Conservation (phyloP, 805 yeast species). For the Torulaspora quercuum region DNA sequence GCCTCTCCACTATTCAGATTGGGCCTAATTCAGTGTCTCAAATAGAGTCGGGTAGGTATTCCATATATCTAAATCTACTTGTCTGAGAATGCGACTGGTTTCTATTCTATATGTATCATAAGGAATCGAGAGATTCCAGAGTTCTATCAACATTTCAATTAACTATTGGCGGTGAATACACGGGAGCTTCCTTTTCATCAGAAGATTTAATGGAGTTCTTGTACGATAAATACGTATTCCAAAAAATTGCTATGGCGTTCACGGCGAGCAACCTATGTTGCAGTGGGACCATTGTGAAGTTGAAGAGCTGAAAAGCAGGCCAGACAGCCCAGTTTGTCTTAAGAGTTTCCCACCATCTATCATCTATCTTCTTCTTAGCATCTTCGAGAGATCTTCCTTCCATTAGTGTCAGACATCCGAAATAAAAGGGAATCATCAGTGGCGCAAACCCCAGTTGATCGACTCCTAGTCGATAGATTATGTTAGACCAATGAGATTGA, state of each 20-base stretch:
- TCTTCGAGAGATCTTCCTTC: conserved; percentile 48
- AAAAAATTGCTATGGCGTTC: conserved; percentile 66
- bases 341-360: conserved; percentile 65
- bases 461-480: conserved; percentile 50
- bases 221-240: conserved; percentile 78
- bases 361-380: conserved; percentile 43
- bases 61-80: too few species aligned
- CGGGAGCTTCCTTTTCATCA: conserved; percentile 27
- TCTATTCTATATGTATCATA: too few species aligned
- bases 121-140: too few species aligned
- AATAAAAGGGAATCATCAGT: conserved; percentile 68
- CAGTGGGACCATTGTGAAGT: conserved; percentile 73
- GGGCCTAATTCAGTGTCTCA: too few species aligned
- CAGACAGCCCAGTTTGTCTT: conserved; percentile 79
- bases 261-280: conserved; percentile 65
- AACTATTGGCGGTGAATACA: conserved; percentile 41
- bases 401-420: conserved; percentile 59
- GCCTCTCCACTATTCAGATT: too few species aligned
- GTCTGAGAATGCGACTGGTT: too few species aligned
- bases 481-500: conserved; percentile 33
- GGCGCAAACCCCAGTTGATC: conserved; percentile 84
- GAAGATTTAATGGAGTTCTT: conserved; percentile 44
- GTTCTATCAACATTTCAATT: too few species aligned
- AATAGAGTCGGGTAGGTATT: too few species aligned
- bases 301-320: conserved; percentile 82